Conservation (phyloP, 352 stramenopile genomes). For the Phytophthora fragariaefolia region DNA sequence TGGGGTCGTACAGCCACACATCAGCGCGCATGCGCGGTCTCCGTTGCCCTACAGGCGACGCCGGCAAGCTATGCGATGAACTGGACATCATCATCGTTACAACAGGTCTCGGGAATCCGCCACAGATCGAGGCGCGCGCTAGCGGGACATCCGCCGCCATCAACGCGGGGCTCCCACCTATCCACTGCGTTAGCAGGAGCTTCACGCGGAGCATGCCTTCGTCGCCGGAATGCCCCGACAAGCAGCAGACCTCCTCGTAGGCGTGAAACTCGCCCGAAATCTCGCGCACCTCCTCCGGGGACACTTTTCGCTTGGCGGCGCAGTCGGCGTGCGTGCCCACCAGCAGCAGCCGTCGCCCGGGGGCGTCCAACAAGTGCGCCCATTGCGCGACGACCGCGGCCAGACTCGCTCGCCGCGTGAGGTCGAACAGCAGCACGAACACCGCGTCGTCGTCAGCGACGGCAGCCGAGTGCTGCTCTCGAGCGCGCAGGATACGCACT, state of each 20-base stretch:
- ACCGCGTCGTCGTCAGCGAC: conserved; percentile 28
- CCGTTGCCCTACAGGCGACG: conserved; percentile 29
- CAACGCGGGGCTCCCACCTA: conserved; percentile 4
- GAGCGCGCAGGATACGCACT: conserved; percentile 28
- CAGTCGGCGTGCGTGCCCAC: conserved; percentile 66
- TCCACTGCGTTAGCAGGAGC: conserved; percentile 35
- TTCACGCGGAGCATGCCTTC: conserved; percentile 33
- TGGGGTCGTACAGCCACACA: conserved; percentile 76
- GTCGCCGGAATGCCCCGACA: conserved; percentile 12
- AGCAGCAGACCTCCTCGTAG: conserved; percentile 63
- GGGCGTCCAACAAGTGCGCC: conserved; percentile 35
- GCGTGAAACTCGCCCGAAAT: conserved; percentile 59
- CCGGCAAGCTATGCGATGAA: conserved; percentile 32
- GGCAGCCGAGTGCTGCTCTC: conserved; percentile 17
- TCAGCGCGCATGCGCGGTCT: conserved; percentile 45
- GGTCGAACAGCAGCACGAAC: conserved; percentile 62
- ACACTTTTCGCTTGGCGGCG: conserved; percentile 45
- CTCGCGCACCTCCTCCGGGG: conserved; percentile 43
- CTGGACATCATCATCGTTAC: conserved; percentile 36
- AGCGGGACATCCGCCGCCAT: conserved; percentile 21
- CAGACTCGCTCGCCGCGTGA: conserved; percentile 52
- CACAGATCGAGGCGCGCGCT: conserved; percentile 37
- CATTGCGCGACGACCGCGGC: conserved; percentile 50
- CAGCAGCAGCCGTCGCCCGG: conserved; percentile 43
- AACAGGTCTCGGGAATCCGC: conserved; percentile 32